These are phyloP conservation scores for Tagetes patula DNA, from an alignment of 129 eudicot species.

Conservation along the genomic window DNA sequence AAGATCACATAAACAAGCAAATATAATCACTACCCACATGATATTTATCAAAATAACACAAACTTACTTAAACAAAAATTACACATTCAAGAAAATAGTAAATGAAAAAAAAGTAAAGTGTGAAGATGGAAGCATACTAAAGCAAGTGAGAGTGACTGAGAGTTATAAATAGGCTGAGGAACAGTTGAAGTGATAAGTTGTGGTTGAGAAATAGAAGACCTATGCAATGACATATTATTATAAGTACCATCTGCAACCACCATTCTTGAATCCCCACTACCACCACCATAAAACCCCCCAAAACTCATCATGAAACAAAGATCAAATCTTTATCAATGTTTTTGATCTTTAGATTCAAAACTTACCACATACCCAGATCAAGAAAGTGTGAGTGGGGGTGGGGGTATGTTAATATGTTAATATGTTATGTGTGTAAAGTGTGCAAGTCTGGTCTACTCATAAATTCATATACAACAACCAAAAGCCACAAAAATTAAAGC, in stretches of 20 bases:
- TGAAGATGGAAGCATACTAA: slow-evolving; percentile 44
- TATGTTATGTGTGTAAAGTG: slow-evolving; percentile 12
- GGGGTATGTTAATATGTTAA: slow-evolving; percentile 1
- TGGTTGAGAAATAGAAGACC: slow-evolving; percentile 53
- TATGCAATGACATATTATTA: slow-evolving; percentile 37
- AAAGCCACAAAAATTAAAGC: slow-evolving; percentile 56
- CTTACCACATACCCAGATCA: slow-evolving; percentile 31
- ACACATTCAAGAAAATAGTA: too few relatives aligned
- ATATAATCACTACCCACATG: slow-evolving; percentile 11
- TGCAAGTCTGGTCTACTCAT: slow-evolving; percentile 27
- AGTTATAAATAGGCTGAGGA: slow-evolving; percentile 47
- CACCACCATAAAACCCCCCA: slow-evolving; percentile 57
- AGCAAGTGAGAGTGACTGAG: slow-evolving; percentile 56
- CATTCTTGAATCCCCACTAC: slow-evolving; percentile 58
- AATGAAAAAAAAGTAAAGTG: not conserved
- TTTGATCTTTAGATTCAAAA: slow-evolving; percentile 32
- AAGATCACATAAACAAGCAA: not conserved
- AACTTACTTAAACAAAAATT: too few relatives aligned
- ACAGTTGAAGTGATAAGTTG: slow-evolving; percentile 46
- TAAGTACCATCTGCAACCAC: slow-evolving; percentile 48
- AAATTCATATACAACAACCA: slow-evolving; percentile 59
- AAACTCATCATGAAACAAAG: slow-evolving; percentile 48
- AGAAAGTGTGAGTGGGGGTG: slow-evolving; percentile 11
- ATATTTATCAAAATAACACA: not conserved
- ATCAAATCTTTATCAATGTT: slow-evolving; percentile 19